Evolutionary conservation across 257 asterid genomes (phyloP), one percentile per base, ranked within the genome.

Genomic region (Forsythia viridissima): DNA sequence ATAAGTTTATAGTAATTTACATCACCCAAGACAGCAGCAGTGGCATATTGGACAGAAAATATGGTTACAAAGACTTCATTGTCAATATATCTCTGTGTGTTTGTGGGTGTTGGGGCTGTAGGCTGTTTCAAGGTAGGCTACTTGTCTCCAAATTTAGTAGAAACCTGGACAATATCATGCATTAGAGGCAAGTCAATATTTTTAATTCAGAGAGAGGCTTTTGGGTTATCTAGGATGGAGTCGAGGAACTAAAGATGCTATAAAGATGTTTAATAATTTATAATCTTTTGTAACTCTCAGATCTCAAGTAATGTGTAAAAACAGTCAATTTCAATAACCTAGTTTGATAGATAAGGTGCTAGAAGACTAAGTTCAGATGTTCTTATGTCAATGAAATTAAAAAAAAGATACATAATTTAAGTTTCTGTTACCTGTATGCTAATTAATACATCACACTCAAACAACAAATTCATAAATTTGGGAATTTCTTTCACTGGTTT

Each of bases 211-310:
- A 5, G 66, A 7, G 30, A 61, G 44, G 39, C 18, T 77, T 24
- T 76, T 16, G 20, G 12, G 10, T 57, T 71, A n/a, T 78, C 36
- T 70, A 65, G 76, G 48, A 61, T 12, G 51, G 37, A 65, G 42
- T 6, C 4, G n/a, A 65, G 18, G 40, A 80, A 70, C 57, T 43
- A 18, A 72, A 39, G 72, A 61, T 74, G 80, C 76, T 72, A 63
- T 70, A 34, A 51, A 18, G 42, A 41, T 66, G 38, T 40, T 74
- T 34, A 67, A n/a, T n/a, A 6, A n/a, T 16, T 55, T 57, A 5
- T 5, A 6, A 7, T 6, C n/a, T n/a, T 16, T 57, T 16, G 11
- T 57, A 57, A 16, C 66, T 57, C 34, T 57, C 66, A 51, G 6
- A 16, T 57, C 30, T n/a, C 66, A 57, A 57, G 66, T 57, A 57